phyloP scores from a whole-genome alignment of 208 protist species.

The Leishmania arabica region DNA sequence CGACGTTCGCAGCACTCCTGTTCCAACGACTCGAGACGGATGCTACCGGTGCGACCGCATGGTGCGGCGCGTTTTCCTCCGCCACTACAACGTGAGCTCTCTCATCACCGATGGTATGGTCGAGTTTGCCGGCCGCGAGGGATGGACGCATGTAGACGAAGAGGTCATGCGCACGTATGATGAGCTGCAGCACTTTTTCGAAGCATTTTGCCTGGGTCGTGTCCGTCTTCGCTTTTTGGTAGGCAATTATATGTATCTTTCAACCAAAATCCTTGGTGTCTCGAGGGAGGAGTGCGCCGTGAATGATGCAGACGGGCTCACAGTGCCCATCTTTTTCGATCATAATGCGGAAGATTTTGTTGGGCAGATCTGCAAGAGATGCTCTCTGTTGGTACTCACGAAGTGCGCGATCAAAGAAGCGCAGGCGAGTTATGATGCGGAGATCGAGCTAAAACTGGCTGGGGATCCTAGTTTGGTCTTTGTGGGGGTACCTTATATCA shows the following conservation, averaged over 20 bases:
- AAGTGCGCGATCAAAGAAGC: conserved; percentile 45
- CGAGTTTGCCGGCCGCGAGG: conserved; percentile 55
- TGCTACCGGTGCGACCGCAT: conserved; percentile 53
- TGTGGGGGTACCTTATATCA: conserved; percentile 70
- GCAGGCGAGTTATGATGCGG: conserved; percentile 39
- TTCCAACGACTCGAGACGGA: conserved; percentile 36
- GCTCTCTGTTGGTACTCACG: conserved; percentile 48
- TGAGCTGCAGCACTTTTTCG: conserved; percentile 58
- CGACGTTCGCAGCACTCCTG: conserved; percentile 52
- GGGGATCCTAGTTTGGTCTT: conserved; percentile 50
- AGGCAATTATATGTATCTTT: conserved; percentile 79
- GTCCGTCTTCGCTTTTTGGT: conserved; percentile 64
- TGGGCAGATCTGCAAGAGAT: conserved; percentile 65
- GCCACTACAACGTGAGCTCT: conserved; percentile 66
- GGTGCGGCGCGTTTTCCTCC: conserved; percentile 58
- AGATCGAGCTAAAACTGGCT: conserved; percentile 59
- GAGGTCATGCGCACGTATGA: conserved; percentile 36
- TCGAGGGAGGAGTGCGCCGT: conserved; percentile 26
- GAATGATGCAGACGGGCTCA: conserved; percentile 42
- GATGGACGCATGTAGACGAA: conserved; percentile 51
- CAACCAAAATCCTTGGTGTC: conserved; percentile 56
- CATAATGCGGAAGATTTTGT: conserved; percentile 58
- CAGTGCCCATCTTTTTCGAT: conserved; percentile 52
- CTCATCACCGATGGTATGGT: conserved; percentile 55
- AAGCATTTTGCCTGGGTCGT: conserved; percentile 54